Base-by-base conservation (phyloP, 192 early-diverging fungal genomes). In the Diversispora eburnea region DNA sequence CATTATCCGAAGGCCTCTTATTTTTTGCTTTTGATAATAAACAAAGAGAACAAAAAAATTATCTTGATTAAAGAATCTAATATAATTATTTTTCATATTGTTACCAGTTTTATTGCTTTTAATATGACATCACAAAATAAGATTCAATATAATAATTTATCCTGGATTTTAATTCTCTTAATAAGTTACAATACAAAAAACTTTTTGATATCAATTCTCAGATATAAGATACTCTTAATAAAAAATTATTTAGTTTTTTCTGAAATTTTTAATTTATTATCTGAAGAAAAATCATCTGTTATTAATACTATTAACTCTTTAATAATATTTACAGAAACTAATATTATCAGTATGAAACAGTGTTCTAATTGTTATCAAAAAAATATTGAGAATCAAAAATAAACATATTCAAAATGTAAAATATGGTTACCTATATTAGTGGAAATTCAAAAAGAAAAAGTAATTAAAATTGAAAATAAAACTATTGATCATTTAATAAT, bases 371-470 rank as follows among this genome's bases (percentile, higher is more conserved):
- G 67, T n/a, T 5, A 55, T 55, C 5, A 25, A 56, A 8, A 55
- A 55, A 69, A 69, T 17, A 69, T 69, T 55, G 51, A 69, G 19
- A 69, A 69, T 69, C 51, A 25, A 69, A 69, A 70, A 56, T 10
- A 70, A 41, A 39, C 22, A 19, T 56, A 7, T 54, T 39, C 39
- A 0, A 70, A 33, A 6, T 70, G 25, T 25, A 70, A 57, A 69
- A 42, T 5, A 5, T 51, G n/a, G 25, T 25, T 69, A 39, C 52
- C 20, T 8, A 69, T 3, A 22, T 69, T 69, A 41, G 51, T 25
- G 0, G 67, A 69, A 52, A 41, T 69, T 5, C 51, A 25, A 57
- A 22, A 43, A 56, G 9, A 70, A 20, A 52, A 42, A 8, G 22
- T 13, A 55, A 42, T 55, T 3, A 51, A 69, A 43, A 33, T 42